Evolutionary conservation across 129 eudicot genomes (phyloP), one percentile per base, ranked within the genome.

Genomic region (Flaveria brownii): DNA sequence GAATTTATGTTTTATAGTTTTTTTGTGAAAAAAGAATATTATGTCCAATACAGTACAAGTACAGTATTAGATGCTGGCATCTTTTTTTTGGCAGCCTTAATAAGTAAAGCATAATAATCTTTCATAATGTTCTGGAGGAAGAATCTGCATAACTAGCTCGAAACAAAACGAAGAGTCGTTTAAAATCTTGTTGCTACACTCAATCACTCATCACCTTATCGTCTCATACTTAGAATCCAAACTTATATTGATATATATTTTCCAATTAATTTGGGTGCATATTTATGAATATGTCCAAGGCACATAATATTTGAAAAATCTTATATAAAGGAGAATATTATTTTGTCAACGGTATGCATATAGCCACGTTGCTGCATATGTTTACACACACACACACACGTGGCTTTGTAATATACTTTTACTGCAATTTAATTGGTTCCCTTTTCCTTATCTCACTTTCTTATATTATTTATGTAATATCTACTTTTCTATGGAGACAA

Each of bases 121-220:
- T 33, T 30, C 43, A 33, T 63, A 63, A 30, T 1, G 13, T 63
- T 30, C 76, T 66, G 51, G 41, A 42, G 66, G 57, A 46, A 77
- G 74, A 68, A 42, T 78, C 56, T 57, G 79, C 76, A 82, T 73
- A 77, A 67, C 12, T 73, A 82, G 79, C 86, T 82, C 72, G 62
- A 72, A 68, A 77, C 72, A 36, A 47, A 72, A 43, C 72, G 71
- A 82, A 82, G 86, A 49, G 82, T 51, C 86, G 47, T 62, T 72
- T 82, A 16, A 49, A n/a, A 23, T 70, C 46, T 36, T 16, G 6
- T 81, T 60, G 55, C 41, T 67, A 55, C 72, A 68, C 71, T n/a
- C n/a, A n/a, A n/a, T n/a, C n/a, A n/a, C n/a, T 68, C 46, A 57
- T 63, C 71, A 33, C 68, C 2, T 36, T 39, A 22, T 50, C 10